Evolutionary conservation across 2,329 filamentous ascomycete genomes (phyloP), one percentile per base, ranked within the genome.

Genomic region (Fusarium goolgardi): DNA sequence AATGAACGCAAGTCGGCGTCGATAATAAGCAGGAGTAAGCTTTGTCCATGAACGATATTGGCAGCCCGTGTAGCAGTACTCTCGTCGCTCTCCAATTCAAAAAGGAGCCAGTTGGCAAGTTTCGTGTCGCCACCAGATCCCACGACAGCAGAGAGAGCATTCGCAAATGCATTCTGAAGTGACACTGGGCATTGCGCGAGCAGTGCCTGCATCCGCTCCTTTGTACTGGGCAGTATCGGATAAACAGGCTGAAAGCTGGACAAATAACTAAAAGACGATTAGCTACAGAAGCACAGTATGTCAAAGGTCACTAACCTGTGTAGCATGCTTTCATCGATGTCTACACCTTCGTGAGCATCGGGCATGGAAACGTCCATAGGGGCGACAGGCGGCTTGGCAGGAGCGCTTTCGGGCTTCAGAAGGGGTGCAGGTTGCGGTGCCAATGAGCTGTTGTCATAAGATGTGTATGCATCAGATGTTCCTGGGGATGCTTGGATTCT

Each of bases 231-330:
- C 15, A 93, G 80, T 44, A 93, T 81, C 0, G 90, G 90, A 59
- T 91, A 89, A 5, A 86, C 86, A 16, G 88, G 87, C 70, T 93
- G 90, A 21, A 93, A 86, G 16, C 85, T 80, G 6, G 82, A 82
- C 54, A 91, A 84, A 69, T 92, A 93, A 66, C 86, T 89, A 43
- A 9, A 20, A 37, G 12, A 7, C 15, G 43, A 32, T 73, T 57
- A 73, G 70, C 31, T 35, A 4, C 20, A 35, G 29, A 11, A 43
- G 20, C 10, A 23, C 27, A 12, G n/a, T n/a, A 11, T 32, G 6
- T 13, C 16, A 31, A 12, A 7, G 10, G 25, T 27, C 9, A 73
- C 82, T 71, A 69, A 84, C 83, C 81, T 81, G 46, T 82, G 78
- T 50, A 85, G 83, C 6, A 79, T 78, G 27, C 75, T 77, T 29